Evolutionary conservation across 306 rosid genomes (phyloP), one percentile per base, ranked within the genome.

Genomic region (Hippophae tibetana): DNA sequence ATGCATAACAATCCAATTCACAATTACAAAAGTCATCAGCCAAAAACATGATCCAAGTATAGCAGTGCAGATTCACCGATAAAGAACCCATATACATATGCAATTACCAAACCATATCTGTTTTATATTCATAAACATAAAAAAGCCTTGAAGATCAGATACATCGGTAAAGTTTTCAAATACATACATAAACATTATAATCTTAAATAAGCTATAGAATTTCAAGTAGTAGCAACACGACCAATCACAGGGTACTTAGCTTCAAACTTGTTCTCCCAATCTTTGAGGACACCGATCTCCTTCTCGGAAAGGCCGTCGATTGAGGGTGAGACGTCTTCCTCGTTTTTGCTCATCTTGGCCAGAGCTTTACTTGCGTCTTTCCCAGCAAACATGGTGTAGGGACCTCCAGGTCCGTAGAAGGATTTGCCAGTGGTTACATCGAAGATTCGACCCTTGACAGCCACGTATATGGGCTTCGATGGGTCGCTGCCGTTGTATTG

Each of bases 351-450:
- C 98, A 92, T 87, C 86, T 85, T 87, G 46, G 88, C 98, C 44
- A 92, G 83, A 63, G 99, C 99, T 66, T 93, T 65, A 86, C 93
- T 92, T 2, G 99, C 95, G 64, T 92, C 99, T 62, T 82, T 87
- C 52, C 96, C 99, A 26, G 96, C 96, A 78, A 92, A 92, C 96
- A 87, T 74, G 58, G 81, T 82, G 77, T 92, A 92, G 13, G 99
- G 50, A 3, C 96, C 99, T 1, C 93, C 90, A 25, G 96, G 93
- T 43, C 99, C 96, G 69, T 92, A 92, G 85, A 92, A 92, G 12
- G 89, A 83, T 61, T 71, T 77, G 0, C 99, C 96, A 66, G 76
- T 47, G n/a, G 83, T 88, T 38, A 92, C 96, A 68, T 92, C 86
- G 85, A 79, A 90, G 25, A 90, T 69, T 45, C 89, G 94, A 2